Conservation (phyloP, 2,329 filamentous ascomycete species). For the Fusarium acutatum region DNA sequence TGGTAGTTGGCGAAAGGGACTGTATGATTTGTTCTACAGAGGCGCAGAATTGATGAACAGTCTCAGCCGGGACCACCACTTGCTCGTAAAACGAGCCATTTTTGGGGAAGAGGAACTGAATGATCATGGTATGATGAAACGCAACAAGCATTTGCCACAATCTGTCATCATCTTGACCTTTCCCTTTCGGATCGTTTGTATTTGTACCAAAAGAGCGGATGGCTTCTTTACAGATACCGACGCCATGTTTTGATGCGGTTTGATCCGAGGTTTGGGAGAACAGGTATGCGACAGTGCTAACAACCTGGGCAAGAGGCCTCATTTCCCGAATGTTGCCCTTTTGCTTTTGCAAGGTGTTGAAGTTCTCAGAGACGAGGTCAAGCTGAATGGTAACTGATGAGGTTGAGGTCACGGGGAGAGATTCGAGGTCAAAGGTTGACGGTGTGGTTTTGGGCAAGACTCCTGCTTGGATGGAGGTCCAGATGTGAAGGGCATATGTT, state of each 20-base stretch:
- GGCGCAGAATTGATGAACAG: slow-evolving; percentile 42
- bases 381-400: slow-evolving; percentile 45
- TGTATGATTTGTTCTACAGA: slow-evolving; percentile 43
- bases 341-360: slow-evolving; percentile 48
- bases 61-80: slow-evolving; percentile 33
- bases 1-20: slow-evolving; percentile 31
- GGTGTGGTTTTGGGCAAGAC: slow-evolving; percentile 37
- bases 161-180: slow-evolving; percentile 33
- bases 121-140: slow-evolving; percentile 47
- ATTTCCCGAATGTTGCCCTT: slow-evolving; percentile 47
- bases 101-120: slow-evolving; percentile 47
- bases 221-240: slow-evolving; percentile 41
- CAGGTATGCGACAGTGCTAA: slow-evolving; percentile 44
- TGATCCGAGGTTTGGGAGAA: slow-evolving; percentile 28
- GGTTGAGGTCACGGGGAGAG: slow-evolving; percentile 43
- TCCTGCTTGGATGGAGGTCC: slow-evolving; percentile 50
- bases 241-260: slow-evolving; percentile 36
- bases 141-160: slow-evolving; percentile 42
- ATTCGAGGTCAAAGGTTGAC: slow-evolving; percentile 39
- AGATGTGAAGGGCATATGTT: slow-evolving; percentile 49
- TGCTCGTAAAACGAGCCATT: slow-evolving; percentile 24
- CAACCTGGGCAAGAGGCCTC: slow-evolving; percentile 47
- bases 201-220: slow-evolving; percentile 41
- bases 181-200: not conserved
- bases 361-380: slow-evolving; percentile 49